Conservation (phyloP, 1,284 basidiomycete genomes). For the Ganoderma lucidum region DNA sequence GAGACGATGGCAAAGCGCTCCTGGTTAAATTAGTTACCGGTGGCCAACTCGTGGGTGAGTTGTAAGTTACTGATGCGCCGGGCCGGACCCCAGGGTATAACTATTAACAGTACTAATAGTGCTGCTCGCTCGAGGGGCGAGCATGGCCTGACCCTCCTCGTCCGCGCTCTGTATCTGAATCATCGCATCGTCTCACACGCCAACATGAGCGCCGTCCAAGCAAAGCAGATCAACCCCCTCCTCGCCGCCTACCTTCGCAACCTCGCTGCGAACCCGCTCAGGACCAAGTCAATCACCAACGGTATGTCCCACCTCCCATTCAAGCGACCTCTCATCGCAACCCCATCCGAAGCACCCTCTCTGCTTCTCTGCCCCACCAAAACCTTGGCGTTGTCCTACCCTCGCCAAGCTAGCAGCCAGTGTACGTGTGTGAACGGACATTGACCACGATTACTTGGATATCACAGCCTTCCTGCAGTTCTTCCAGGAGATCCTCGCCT, state of each 20-base stretch:
- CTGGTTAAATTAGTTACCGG: background rate
- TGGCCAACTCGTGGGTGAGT: background rate
- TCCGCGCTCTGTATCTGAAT: background rate
- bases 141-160: constrained; percentile 1
- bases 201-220: constrained; percentile 44
- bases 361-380: background rate
- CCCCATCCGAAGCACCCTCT: constrained; percentile 5
- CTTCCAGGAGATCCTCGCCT: constrained; percentile 83
- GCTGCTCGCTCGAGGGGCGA: background rate
- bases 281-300: constrained; percentile 79
- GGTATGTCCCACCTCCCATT: constrained; percentile 48
- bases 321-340: background rate
- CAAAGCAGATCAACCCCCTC: constrained; percentile 56
- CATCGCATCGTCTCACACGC: constrained; percentile 7
- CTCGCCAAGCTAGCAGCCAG: background rate
- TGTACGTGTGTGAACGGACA: background rate
- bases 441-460: background rate
- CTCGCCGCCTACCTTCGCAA: constrained; percentile 71
- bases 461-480: constrained; percentile 70
- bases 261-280: constrained; percentile 70
- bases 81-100: background rate
- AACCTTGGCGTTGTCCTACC: background rate
- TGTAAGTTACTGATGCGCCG: background rate
- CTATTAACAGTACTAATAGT: background rate
- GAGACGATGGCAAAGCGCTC: background rate